Percentiles rank a stretch among this genome's conserved stretches.
Conservation (phyloP, 1,284 basidiomycete species). For the Fomitopsis palustris region DNA sequence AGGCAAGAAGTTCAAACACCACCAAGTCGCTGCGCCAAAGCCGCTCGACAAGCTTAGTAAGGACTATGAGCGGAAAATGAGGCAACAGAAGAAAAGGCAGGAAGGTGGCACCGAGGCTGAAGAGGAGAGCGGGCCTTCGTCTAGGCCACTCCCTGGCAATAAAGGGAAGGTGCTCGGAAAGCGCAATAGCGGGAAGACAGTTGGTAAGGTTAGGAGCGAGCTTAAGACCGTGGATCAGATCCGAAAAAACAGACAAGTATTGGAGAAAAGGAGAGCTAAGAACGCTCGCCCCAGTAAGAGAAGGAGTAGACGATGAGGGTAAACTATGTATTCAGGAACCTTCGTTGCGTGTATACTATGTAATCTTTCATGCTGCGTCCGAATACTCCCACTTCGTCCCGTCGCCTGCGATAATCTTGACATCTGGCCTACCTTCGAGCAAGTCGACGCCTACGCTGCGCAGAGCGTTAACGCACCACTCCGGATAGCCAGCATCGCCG, state of each 20-base stretch:
- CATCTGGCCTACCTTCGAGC: slow-evolving; percentile 44
- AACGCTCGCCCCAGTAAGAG: slow-evolving; percentile 62
- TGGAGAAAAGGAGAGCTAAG: slow-evolving; percentile 65
- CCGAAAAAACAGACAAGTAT: slow-evolving; percentile 62
- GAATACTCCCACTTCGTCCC: slow-evolving; percentile 69
- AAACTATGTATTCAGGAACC: neutral
- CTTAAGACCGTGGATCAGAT: slow-evolving; percentile 85
- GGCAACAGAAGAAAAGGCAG: slow-evolving; percentile 49
- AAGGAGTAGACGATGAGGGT: slow-evolving; percentile 46
- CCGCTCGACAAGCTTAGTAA: slow-evolving; percentile 66
- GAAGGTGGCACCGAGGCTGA: slow-evolving; percentile 23
- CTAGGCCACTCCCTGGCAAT: slow-evolving; percentile 22
- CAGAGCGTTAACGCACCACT: slow-evolving; percentile 81
- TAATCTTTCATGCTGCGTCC: slow-evolving; percentile 14
- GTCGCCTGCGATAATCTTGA: slow-evolving; percentile 51
- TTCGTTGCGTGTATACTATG: slow-evolving; percentile 1
- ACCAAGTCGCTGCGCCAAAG: slow-evolving; percentile 56
- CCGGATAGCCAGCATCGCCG: slow-evolving; percentile 66
- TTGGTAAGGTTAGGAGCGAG: slow-evolving; percentile 68
- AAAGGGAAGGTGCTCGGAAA: slow-evolving; percentile 29
- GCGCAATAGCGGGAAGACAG: slow-evolving; percentile 56
- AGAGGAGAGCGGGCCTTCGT: slow-evolving; percentile 17
- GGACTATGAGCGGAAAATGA: slow-evolving; percentile 69
- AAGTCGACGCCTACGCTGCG: slow-evolving; percentile 74
- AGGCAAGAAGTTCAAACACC: slow-evolving; percentile 66